Evolutionary conservation across 306 rosid genomes (phyloP).

Genomic region (Styphnolobium japonicum): DNA sequence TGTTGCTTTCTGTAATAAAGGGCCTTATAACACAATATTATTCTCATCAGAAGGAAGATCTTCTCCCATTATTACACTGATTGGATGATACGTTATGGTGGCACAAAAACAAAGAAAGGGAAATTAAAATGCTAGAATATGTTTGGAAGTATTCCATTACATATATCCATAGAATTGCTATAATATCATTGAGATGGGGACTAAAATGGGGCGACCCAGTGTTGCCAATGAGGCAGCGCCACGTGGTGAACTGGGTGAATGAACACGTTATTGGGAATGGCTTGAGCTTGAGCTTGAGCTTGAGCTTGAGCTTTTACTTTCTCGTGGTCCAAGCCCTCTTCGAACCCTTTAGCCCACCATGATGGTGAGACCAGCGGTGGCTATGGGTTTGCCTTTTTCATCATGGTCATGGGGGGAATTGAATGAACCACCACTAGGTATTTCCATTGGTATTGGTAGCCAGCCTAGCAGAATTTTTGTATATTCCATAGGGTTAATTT

Average conservation of each 20-base stretch:
- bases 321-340: slow-evolving; percentile 49
- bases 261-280: slow-evolving; percentile 11
- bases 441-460: slow-evolving; percentile 26
- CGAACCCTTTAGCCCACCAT: slow-evolving; percentile 21
- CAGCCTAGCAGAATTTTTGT: slow-evolving; percentile 56
- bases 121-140: slow-evolving; percentile 47
- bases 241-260: background rate
- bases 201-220: background rate
- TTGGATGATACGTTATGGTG: slow-evolving; percentile 57
- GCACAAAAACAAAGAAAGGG: slow-evolving; percentile 40
- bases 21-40: slow-evolving; percentile 40
- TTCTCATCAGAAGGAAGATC: slow-evolving; percentile 54
- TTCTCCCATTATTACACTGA: slow-evolving; percentile 52
- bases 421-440: slow-evolving; percentile 21
- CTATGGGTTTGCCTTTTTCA: slow-evolving; percentile 24
- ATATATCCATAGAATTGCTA: slow-evolving; percentile 4
- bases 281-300: slow-evolving; percentile 3
- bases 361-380: slow-evolving; percentile 53
- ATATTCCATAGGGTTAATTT: slow-evolving; percentile 35
- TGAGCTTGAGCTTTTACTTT: slow-evolving; percentile 2
- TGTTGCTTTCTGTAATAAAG: slow-evolving; percentile 49
- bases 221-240: slow-evolving; percentile 19
- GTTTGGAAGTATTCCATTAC: slow-evolving; percentile 41
- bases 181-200: background rate
- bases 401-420: background rate